phyloP scores from a whole-genome alignment of 495 filamentous ascomycete genomes.

The Podospora appendiculata region DNA sequence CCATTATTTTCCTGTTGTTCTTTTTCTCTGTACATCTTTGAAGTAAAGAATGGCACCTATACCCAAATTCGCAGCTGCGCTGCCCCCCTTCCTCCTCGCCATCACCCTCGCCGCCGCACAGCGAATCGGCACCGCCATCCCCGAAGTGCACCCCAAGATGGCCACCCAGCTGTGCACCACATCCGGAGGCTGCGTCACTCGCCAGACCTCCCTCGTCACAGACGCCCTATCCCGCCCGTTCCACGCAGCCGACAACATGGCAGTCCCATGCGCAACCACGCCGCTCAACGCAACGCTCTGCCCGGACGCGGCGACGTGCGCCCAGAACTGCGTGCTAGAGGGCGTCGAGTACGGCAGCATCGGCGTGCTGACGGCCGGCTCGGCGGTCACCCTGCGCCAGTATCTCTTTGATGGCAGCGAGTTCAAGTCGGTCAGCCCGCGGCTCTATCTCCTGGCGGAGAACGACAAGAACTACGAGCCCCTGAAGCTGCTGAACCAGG shows the following conservation, averaged over 20 bases:
- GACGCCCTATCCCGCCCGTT: slow-evolving; percentile 43
- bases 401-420: slow-evolving; percentile 26
- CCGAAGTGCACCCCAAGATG: slow-evolving; percentile 45
- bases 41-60: neutral
- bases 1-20: too few relatives aligned
- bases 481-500: slow-evolving; percentile 49
- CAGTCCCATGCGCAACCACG: slow-evolving; percentile 30
- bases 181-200: slow-evolving; percentile 34
- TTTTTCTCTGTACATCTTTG: too few relatives aligned
- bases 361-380: slow-evolving; percentile 38
- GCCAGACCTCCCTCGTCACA: slow-evolving; percentile 39
- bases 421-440: slow-evolving; percentile 35
- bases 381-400: slow-evolving; percentile 34
- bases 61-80: slow-evolving; percentile 2
- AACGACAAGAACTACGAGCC: slow-evolving; percentile 50
- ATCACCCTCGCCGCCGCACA: slow-evolving; percentile 7
- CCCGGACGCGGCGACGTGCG: slow-evolving; percentile 41
- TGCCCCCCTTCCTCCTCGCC: slow-evolving; percentile 4
- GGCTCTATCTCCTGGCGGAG: slow-evolving; percentile 53
- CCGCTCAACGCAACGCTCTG: slow-evolving; percentile 40
- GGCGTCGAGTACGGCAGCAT: slow-evolving; percentile 34
- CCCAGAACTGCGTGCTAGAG: slow-evolving; percentile 43
- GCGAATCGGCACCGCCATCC: slow-evolving; percentile 19
- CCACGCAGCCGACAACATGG: slow-evolving; percentile 29
- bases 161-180: slow-evolving; percentile 42